Base-by-base conservation (phyloP, 2,329 filamentous ascomycete species). In the Chrysoporthe cubensis region DNA sequence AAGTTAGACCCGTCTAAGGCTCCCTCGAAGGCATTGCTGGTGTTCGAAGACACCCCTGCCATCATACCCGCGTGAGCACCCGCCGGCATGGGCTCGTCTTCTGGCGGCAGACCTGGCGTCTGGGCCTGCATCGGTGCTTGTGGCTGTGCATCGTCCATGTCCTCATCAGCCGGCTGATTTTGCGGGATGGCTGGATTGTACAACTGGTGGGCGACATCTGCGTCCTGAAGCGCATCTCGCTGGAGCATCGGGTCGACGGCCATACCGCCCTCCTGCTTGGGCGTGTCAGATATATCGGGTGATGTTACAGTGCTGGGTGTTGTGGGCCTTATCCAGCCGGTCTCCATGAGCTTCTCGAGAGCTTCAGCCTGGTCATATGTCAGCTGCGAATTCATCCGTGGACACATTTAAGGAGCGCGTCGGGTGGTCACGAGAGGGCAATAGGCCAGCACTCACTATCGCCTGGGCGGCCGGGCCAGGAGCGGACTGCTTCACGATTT, bases 401-500 rank as follows among this genome's bases (percentile, higher is more conserved):
- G n/a, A 11, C n/a, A 46, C 4, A 11, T 43, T 4, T 43, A 6
- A 2, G 34, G 11, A 13, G 0, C 32, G 34, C 26, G 6, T 26
- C 43, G 48, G 18, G 14, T 58, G n/a, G 18, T 9, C 34, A 43
- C 8, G n/a, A 18, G 4, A 16, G 46, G n/a, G n/a, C 11, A 16
- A 50, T 11, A 16, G 52, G 52, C 14, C 26, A 58, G 77, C 50
- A 75, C 80, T 76, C 75, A 82, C 80, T 67, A 83, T 85, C 2
- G 81, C 81, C 37, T 79, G 79, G 1, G 84, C 83, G 0, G 85
- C 85, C 13, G 83, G 80, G 14, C 85, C 82, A 2, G 82, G 79
- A 43, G 83, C 83, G 73, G 84, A 85, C 58, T 83, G 80, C 69
- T 81, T 81, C 18, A 85, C 82, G 6, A 85, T 82, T 16, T 81